Conservation (phyloP, 371 early-diverging fungal genomes). For the Mortierella sp. region DNA sequence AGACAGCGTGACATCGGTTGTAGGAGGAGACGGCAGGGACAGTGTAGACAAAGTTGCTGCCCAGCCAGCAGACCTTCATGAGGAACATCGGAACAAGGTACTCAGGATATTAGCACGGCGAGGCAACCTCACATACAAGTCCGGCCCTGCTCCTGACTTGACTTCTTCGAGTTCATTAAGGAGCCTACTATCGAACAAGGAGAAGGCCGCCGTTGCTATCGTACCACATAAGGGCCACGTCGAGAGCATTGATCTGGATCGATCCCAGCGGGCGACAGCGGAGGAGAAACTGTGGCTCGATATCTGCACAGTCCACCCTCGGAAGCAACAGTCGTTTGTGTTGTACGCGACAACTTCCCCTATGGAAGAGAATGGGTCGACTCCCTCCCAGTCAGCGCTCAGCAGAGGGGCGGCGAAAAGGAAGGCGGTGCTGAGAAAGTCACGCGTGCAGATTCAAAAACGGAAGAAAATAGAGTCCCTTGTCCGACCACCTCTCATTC, state of each 20-base stretch:
- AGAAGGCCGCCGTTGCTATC: neutral
- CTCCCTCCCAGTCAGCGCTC: neutral
- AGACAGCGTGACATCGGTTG: neutral
- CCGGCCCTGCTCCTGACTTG: neutral
- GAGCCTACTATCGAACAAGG: neutral
- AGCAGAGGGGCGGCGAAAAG: neutral
- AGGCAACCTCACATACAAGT: conserved; percentile 28
- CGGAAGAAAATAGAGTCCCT: conserved; percentile 19
- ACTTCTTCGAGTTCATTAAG: neutral
- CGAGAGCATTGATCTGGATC: conserved; percentile 16
- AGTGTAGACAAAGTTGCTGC: neutral
- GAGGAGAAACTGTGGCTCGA: conserved; percentile 42
- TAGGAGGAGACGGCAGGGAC: neutral
- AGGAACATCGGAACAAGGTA: conserved; percentile 22
- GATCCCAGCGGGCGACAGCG: conserved; percentile 25
- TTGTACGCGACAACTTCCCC: neutral
- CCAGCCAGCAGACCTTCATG: neutral
- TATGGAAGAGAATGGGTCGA: neutral
- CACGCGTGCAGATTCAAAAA: conserved; percentile 15
- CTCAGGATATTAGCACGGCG: conserved; percentile 32
- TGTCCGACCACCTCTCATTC: conserved; percentile 27
- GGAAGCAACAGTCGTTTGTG: conserved; percentile 16
- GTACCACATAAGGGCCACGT: neutral
- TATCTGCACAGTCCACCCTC: conserved; percentile 10
- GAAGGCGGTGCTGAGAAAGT: conserved; percentile 11